Evolutionary conservation across 2,329 filamentous ascomycete genomes (phyloP).

Genomic region (Parastagonospora nodorum): DNA sequence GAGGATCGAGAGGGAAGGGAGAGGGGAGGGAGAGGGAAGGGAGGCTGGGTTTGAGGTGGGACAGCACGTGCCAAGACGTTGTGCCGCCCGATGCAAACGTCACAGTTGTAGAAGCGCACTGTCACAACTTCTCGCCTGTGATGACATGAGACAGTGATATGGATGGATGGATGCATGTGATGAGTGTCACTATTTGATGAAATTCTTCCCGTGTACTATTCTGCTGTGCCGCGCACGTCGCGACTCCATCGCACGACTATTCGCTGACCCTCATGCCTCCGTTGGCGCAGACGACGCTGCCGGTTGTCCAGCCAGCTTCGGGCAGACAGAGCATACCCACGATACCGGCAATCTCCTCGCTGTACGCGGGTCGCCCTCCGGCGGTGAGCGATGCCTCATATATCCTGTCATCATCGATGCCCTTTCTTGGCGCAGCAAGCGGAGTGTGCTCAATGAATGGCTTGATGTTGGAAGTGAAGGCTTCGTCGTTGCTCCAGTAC

Average conservation of each 20-base stretch:
- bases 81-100: not conserved
- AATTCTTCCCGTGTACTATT: not conserved
- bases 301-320: slow-evolving; percentile 78
- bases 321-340: slow-evolving; percentile 75
- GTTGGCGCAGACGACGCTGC: slow-evolving; percentile 79
- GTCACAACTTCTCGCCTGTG: too few relatives aligned
- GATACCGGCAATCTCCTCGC: slow-evolving; percentile 73
- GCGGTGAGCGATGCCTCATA: slow-evolving; percentile 46
- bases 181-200: not conserved
- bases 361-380: slow-evolving; percentile 65
- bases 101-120: not conserved
- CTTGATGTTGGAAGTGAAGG: slow-evolving; percentile 64
- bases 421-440: slow-evolving; percentile 64
- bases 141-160: not conserved
- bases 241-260: too few relatives aligned
- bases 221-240: not conserved
- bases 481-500: slow-evolving; percentile 62
- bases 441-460: slow-evolving; percentile 69
- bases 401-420: slow-evolving; percentile 65
- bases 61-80: slow-evolving; percentile 5
- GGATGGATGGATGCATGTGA: not conserved
- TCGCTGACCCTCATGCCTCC: slow-evolving; percentile 65
- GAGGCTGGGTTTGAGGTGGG: slow-evolving; percentile 1
- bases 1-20: not conserved
- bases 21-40: not conserved